Base-by-base conservation (phyloP, 2,329 filamentous ascomycete species). In the Penicillium italicum region DNA sequence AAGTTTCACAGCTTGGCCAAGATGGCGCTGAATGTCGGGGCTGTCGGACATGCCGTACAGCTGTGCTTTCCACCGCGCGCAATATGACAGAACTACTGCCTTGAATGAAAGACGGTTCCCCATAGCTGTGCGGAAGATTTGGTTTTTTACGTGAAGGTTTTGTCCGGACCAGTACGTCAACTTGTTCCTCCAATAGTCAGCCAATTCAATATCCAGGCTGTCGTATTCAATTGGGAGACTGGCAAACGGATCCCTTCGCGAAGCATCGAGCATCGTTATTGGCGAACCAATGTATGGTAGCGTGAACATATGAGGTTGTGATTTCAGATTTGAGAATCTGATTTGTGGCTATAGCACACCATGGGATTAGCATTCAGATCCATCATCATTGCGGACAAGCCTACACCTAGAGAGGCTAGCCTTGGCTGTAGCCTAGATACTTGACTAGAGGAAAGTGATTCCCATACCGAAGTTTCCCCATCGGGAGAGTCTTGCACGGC, bases 141-240 rank as follows among this genome's bases (percentile, higher is more conserved):
- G 62, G 11, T 70, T 64, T 54, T 76, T 76, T 24, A 76, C 60
- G 34, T 71, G 63, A 26, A 59, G 51, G 50, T 76, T 76, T 52
- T 73, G 70, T 1, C 74, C 74, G 9, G 74, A 76, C 74, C 74
- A 76, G 53, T 76, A 76, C 0, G 66, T 66, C 45, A 76, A 62
- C 42, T 68, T 71, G 45, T 62, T 68, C 2, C 62, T 68, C 72
- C 72, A 76, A 42, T 65, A 69, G 42, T 75, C 70, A 4, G 65
- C 62, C 40, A 76, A 61, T 37, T 72, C 67, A 40, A 69, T 57
- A 28, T 72, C 69, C n/a, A 68, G 66, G 5, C 50, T 59, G 16
- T 63, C 60, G 3, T 62, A 60, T 10, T 54, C 46, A 14, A 68
- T 60, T 2, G 71, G 67, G 9, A 74, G 58, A 36, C 64, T 67